Percentiles rank a stretch among this genome's conserved stretches.
These are phyloP conservation scores for Aegilops umbellulata DNA, from an alignment of 176 grass and related monocot species.

Conservation along the genomic window DNA sequence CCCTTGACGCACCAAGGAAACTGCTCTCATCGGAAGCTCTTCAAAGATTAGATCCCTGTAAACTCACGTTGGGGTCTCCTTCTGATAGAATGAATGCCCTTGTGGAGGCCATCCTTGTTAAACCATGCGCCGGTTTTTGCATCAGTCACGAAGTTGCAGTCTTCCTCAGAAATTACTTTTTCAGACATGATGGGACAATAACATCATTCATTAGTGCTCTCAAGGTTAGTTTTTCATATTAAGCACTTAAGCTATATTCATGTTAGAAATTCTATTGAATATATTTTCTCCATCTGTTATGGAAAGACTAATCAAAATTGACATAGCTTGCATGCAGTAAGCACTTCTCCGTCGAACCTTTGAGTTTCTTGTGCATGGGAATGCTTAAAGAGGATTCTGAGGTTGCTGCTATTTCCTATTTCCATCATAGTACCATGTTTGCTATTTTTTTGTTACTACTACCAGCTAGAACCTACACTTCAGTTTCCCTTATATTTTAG, in stretches of 20 bases:
- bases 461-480: conserved; percentile 1
- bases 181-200: conserved; percentile 81
- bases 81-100: conserved; percentile 87
- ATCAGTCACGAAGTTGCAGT: conserved; percentile 65
- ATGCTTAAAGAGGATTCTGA: conserved; percentile 64
- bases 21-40: conserved; percentile 75
- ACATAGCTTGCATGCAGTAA: conserved; percentile 85
- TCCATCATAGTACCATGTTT: background rate
- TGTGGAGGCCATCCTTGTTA: conserved; percentile 80
- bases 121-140: conserved; percentile 57
- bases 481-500: background rate
- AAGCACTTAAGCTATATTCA: background rate
- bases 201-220: conserved; percentile 93
- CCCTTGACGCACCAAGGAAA: conserved; percentile 76
- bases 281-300: conserved; percentile 24
- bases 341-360: conserved; percentile 77
- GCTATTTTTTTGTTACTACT: conserved; percentile 3
- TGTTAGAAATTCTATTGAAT: conserved; percentile 1
- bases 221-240: conserved; percentile 53
- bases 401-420: conserved; percentile 44
- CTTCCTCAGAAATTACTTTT: conserved; percentile 95
- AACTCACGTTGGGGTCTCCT: conserved; percentile 72
- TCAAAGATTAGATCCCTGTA: conserved; percentile 70
- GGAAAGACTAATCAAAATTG: conserved; percentile 24
- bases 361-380: conserved; percentile 79